phyloP scores from a whole-genome alignment of 2,329 filamentous ascomycete genomes.

The Simplicillium sp. region DNA sequence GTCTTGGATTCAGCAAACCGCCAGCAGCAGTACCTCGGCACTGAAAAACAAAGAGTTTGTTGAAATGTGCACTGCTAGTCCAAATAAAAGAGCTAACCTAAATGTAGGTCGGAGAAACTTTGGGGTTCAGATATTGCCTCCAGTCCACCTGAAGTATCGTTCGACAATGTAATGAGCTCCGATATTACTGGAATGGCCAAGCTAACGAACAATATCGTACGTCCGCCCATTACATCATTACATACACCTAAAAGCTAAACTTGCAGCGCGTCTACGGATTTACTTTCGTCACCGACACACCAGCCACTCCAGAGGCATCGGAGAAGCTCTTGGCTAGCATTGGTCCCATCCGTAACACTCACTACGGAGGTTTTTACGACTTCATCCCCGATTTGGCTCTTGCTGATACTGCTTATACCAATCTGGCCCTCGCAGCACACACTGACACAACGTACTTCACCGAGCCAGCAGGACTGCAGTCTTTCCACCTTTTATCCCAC shows the following conservation, averaged over 20 bases:
- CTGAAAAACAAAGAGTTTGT: background rate
- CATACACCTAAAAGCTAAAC: background rate
- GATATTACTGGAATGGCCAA: slow-evolving; percentile 42
- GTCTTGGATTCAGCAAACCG: slow-evolving; percentile 28
- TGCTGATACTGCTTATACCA: slow-evolving; percentile 89
- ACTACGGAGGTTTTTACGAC: slow-evolving; percentile 75
- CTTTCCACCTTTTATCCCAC: slow-evolving; percentile 81
- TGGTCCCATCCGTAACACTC: slow-evolving; percentile 78
- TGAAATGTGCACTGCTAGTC: too few species aligned
- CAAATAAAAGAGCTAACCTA: too few species aligned
- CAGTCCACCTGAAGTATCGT: slow-evolving; percentile 49
- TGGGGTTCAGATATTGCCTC: slow-evolving; percentile 25
- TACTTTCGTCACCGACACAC: slow-evolving; percentile 64
- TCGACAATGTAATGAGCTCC: slow-evolving; percentile 47
- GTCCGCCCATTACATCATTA: slow-evolving; percentile 8
- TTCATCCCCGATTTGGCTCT: slow-evolving; percentile 82
- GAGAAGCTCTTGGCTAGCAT: slow-evolving; percentile 70
- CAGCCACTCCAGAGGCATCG: slow-evolving; percentile 59
- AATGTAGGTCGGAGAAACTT: slow-evolving; percentile 6
- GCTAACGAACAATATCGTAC: slow-evolving; percentile 57
- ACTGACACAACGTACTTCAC: slow-evolving; percentile 96
- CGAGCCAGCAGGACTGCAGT: slow-evolving; percentile 82
- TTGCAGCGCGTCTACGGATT: slow-evolving; percentile 60
- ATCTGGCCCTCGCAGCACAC: slow-evolving; percentile 70
- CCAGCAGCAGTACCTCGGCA: slow-evolving; percentile 21